Percentiles rank a stretch among this genome's conserved stretches.
phyloP scores from a whole-genome alignment of 2,329 filamentous ascomycete genomes.

The Penicillium sp. region DNA sequence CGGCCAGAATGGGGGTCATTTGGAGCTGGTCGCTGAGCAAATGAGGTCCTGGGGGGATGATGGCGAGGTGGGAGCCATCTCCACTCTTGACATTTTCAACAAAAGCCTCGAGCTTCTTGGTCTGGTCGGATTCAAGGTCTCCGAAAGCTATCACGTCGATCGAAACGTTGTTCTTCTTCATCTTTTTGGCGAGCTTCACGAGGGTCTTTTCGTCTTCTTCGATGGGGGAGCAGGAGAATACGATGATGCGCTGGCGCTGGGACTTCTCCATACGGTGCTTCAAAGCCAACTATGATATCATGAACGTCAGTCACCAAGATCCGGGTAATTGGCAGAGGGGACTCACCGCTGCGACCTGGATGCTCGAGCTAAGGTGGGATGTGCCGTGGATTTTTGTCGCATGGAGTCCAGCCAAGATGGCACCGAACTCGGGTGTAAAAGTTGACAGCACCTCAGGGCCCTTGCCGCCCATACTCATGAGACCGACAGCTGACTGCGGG shows the following conservation, averaged over 20 bases:
- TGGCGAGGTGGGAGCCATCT: slow-evolving; percentile 87
- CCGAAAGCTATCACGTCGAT: slow-evolving; percentile 96
- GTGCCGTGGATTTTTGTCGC: slow-evolving; percentile 91
- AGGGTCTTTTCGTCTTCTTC: slow-evolving; percentile 87
- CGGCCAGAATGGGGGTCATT: slow-evolving; percentile 83
- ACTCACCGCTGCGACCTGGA: slow-evolving; percentile 90
- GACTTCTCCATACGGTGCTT: slow-evolving; percentile 98
- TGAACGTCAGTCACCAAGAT: slow-evolving; percentile 11
- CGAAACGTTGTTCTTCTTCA: slow-evolving; percentile 96
- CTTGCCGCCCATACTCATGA: slow-evolving; percentile 98
- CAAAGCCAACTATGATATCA: slow-evolving; percentile 72
- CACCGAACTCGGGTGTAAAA: slow-evolving; percentile 92
- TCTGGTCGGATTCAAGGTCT: slow-evolving; percentile 85
- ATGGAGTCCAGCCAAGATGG: slow-evolving; percentile 89
- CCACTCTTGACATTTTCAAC: slow-evolving; percentile 88
- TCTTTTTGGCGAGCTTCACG: slow-evolving; percentile 88
- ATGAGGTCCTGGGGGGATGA: slow-evolving; percentile 87
- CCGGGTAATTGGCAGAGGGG: neutral
- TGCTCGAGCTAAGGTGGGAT: slow-evolving; percentile 85
- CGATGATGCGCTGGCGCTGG: slow-evolving; percentile 93
- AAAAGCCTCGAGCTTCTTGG: slow-evolving; percentile 88
- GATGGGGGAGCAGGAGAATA: slow-evolving; percentile 92
- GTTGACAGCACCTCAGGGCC: slow-evolving; percentile 97
- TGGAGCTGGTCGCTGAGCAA: slow-evolving; percentile 91
- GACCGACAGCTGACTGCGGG: slow-evolving; percentile 92